phyloP scores from a whole-genome alignment of 306 rosid species.

The Macrotyloma uniflorum region DNA sequence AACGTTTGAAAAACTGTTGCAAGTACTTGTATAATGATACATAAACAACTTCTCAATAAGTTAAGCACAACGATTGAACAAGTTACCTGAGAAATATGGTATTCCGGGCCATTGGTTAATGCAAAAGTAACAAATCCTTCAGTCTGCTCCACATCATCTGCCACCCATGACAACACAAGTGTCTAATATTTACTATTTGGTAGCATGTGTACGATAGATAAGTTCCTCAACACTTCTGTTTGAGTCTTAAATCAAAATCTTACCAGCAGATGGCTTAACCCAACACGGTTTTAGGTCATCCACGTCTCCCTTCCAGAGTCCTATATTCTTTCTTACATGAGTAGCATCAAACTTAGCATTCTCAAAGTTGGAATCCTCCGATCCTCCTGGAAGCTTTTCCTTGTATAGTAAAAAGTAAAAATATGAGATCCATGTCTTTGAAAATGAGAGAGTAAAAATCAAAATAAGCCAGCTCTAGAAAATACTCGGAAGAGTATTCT shows the following conservation, averaged over 20 bases:
- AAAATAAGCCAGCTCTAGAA: background rate
- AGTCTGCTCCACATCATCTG: slow-evolving; percentile 68
- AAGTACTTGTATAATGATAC: background rate
- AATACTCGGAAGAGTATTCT: background rate
- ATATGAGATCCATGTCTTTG: background rate
- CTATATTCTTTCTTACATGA: slow-evolving; percentile 45
- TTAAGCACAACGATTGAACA: background rate
- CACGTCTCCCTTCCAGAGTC: slow-evolving; percentile 58
- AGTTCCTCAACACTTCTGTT: slow-evolving; percentile 7
- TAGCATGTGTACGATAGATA: background rate
- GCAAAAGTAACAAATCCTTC: slow-evolving; percentile 75
- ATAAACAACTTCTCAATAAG: slow-evolving; percentile 20
- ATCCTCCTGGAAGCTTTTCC: slow-evolving; percentile 73
- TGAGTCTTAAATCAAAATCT: slow-evolving; percentile 14
- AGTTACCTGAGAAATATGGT: slow-evolving; percentile 81
- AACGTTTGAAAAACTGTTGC: background rate
- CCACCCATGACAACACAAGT: slow-evolving; percentile 24
- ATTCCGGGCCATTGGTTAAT: slow-evolving; percentile 82
- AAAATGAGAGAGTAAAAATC: background rate
- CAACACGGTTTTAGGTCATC: slow-evolving; percentile 73
- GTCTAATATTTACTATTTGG: background rate
- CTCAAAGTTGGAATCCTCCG: slow-evolving; percentile 45
- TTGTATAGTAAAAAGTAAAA: slow-evolving; percentile 17
- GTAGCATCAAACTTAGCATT: slow-evolving; percentile 43
- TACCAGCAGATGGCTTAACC: slow-evolving; percentile 63